A percentile compares a stretch with the other conserved stretches of the same genome.
Conservation (phyloP, 2,329 filamentous ascomycete genomes). For the Stachybotrys chartarum region DNA sequence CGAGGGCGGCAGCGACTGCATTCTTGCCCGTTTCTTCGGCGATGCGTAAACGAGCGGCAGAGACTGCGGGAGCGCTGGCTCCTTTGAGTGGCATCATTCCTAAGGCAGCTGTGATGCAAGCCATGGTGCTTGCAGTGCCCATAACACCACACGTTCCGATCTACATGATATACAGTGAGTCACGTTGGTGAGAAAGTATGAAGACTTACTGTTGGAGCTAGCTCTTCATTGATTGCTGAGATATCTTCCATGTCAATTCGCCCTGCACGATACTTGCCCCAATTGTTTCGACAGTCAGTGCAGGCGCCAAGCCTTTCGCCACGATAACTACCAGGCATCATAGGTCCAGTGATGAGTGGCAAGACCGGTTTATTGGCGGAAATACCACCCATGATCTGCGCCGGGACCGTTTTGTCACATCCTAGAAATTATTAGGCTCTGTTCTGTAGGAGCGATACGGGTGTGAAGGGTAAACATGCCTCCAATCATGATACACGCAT, state of each 20-base stretch:
- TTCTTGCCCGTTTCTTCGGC: conserved; percentile 65
- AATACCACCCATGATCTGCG: conserved; percentile 69
- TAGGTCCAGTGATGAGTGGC: conserved; percentile 63
- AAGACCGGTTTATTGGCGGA: conserved; percentile 67
- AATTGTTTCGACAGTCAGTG: conserved; percentile 68
- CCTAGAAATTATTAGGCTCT: conserved; percentile 35
- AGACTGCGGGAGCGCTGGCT: conserved; percentile 71
- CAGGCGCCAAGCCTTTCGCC: conserved; percentile 63
- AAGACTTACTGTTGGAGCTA: conserved; percentile 56
- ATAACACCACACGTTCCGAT: conserved; percentile 82
- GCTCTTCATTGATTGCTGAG: conserved; percentile 60
- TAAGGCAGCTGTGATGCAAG: conserved; percentile 73
- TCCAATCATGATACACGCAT: conserved; percentile 61
- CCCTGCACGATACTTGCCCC: conserved; percentile 61
- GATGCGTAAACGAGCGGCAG: conserved; percentile 71
- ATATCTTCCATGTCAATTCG: conserved; percentile 67
- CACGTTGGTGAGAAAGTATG: background rate
- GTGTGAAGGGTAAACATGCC: conserved; percentile 31
- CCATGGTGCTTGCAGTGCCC: conserved; percentile 90
- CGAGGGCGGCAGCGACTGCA: conserved; percentile 58
- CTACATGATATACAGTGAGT: conserved; percentile 14
- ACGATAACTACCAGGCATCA: conserved; percentile 64
- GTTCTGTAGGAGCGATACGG: too few species aligned
- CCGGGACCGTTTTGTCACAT: conserved; percentile 68
- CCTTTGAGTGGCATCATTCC: conserved; percentile 74